Base-by-base conservation (phyloP, 2,329 filamentous ascomycete genomes). In the Trichoderma sp. region DNA sequence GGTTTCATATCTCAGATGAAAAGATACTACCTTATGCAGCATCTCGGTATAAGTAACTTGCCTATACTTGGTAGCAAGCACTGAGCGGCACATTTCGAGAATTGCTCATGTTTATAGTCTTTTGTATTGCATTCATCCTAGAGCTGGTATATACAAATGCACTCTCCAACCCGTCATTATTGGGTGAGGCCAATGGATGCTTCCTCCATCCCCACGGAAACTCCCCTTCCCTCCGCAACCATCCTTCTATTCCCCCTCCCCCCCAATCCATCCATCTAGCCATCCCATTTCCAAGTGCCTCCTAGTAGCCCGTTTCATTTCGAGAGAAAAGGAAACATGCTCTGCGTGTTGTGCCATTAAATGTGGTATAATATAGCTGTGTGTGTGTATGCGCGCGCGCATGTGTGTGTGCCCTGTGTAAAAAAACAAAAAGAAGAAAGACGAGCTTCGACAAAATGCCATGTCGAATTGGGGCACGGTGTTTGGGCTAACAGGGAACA, bases 111-210 rank as follows among this genome's bases (percentile, higher is more conserved):
- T 58, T 58, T 66, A 26, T 58, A 51, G 39, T 43, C 43, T 66
- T 51, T 43, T 63, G 68, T 67, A 70, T 71, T 69, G 64, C 59
- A 72, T 68, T 71, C 71, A 71, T 72, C 68, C 69, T 73, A 60
- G 28, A 70, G 43, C 70, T 70, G 68, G 72, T 73, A 72, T 73
- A 71, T 75, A 74, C 71, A 75, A 73, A 72, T 52, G 51, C 65
- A 61, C 56, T 69, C 67, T 52, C 39, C 61, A 52, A 64, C 63
- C 60, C 52, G 39, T 59, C 68, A 26, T 55, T 46, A 60, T 24
- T 34, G 46, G 54, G 46, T 59, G 60, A 65, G 52, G 55, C 68
- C 64, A 61, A 43, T 37, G 64, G 43, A 60, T 68, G 63, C 26
- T 60, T 69, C 58, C 63, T 21, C 37, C 49, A 24, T 37, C 56